These are phyloP conservation scores for Daldinia sp. DNA, from an alignment of 2,329 filamentous ascomycete species.

Conservation along the genomic window DNA sequence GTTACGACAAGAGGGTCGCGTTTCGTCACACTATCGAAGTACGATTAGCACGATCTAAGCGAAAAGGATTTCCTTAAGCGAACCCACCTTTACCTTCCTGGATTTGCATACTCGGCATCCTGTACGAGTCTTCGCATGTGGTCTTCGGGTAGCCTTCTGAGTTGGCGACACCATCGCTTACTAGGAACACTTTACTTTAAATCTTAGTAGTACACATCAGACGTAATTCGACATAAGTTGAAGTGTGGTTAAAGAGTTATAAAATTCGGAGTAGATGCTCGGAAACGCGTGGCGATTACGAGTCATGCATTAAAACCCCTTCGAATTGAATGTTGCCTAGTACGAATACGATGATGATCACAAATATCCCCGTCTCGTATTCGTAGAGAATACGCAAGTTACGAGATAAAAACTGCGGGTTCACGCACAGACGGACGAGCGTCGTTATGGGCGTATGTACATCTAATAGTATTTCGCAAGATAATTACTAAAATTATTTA, in stretches of 20 bases:
- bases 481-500: background rate
- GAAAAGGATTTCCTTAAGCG: background rate
- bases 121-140: constrained; percentile 47
- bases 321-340: constrained; percentile 2
- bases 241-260: constrained; percentile 9
- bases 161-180: constrained; percentile 38
- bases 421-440: background rate
- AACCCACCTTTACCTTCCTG: constrained; percentile 46
- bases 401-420: background rate
- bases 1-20: constrained; percentile 46
- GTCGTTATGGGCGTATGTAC: background rate
- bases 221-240: background rate
- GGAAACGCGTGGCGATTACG: constrained; percentile 32
- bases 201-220: background rate
- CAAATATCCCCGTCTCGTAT: constrained; percentile 25
- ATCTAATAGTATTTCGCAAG: background rate
- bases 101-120: constrained; percentile 47
- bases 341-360: constrained; percentile 24
- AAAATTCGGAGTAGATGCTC: constrained; percentile 24
- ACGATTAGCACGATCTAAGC: constrained; percentile 12
- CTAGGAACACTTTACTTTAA: background rate
- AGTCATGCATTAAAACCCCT: constrained; percentile 19
- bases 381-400: constrained; percentile 21
- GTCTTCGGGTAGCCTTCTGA: constrained; percentile 42
- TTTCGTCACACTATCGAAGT: constrained; percentile 45